These are phyloP conservation scores for Ophiostoma montium DNA, from an alignment of 2,329 filamentous ascomycete genomes.

Conservation along the genomic window DNA sequence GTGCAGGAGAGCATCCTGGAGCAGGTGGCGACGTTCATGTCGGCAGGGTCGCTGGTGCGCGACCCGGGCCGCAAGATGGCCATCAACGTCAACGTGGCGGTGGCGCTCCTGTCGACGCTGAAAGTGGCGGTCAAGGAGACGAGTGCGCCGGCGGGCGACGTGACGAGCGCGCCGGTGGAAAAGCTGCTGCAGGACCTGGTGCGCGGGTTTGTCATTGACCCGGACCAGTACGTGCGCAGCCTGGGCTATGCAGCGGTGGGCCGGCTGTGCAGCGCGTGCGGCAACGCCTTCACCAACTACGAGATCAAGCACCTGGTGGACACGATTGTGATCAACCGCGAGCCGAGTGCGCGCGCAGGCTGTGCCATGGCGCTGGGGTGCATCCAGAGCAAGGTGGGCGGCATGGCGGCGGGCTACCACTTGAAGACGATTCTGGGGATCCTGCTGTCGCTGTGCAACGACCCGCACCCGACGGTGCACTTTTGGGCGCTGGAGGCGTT, in stretches of 20 bases:
- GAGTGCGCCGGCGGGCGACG: slow-evolving; percentile 53
- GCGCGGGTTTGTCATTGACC: slow-evolving; percentile 60
- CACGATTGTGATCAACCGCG: slow-evolving; percentile 83
- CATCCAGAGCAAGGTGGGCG: slow-evolving; percentile 89
- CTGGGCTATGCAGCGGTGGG: slow-evolving; percentile 78
- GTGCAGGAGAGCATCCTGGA: slow-evolving; percentile 94
- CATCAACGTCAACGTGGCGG: slow-evolving; percentile 78
- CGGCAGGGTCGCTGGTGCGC: slow-evolving; percentile 62
- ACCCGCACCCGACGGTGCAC: slow-evolving; percentile 88
- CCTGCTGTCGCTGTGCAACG: slow-evolving; percentile 92
- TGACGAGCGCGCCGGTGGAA: slow-evolving; percentile 64
- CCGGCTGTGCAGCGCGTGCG: slow-evolving; percentile 68
- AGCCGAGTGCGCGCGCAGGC: slow-evolving; percentile 83
- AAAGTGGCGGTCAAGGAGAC: slow-evolving; percentile 78
- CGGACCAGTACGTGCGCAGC: slow-evolving; percentile 73
- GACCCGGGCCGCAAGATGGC: slow-evolving; percentile 82
- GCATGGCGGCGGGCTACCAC: slow-evolving; percentile 94
- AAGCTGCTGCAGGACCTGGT: slow-evolving; percentile 67
- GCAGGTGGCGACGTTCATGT: slow-evolving; percentile 81
- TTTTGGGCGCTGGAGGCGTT: slow-evolving; percentile 92
- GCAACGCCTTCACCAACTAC: slow-evolving; percentile 74
- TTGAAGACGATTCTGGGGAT: slow-evolving; percentile 96
- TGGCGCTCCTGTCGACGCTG: slow-evolving; percentile 65
- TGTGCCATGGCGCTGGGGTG: slow-evolving; percentile 87
- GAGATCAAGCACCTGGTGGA: slow-evolving; percentile 84